phyloP scores from a whole-genome alignment of 441 rosid genomes.

The Cnidoscolus chayamansa region DNA sequence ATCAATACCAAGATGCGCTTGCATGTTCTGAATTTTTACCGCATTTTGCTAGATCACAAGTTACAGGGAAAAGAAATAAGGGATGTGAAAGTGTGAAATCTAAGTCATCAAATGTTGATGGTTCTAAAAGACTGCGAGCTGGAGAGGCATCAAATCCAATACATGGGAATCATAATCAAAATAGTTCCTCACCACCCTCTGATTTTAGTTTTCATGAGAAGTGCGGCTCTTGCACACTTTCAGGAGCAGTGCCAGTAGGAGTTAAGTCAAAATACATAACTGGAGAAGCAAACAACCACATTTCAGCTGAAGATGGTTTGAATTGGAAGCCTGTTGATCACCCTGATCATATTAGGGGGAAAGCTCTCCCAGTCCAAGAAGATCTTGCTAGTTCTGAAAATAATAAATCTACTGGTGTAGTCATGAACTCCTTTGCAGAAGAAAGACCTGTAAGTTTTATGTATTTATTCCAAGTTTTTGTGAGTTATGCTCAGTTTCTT shows the following conservation, averaged over 20 bases:
- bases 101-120: constrained; percentile 27
- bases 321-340: constrained; percentile 21
- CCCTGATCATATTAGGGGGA: constrained; percentile 19
- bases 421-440: constrained; percentile 25
- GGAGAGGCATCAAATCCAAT: constrained; percentile 30
- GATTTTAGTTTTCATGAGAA: constrained; percentile 24
- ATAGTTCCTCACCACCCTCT: constrained; percentile 24
- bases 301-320: constrained; percentile 29
- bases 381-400: constrained; percentile 26
- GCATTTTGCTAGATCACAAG: constrained; percentile 34
- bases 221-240: constrained; percentile 24
- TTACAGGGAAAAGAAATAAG: constrained; percentile 58
- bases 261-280: constrained; percentile 21
- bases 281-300: constrained; percentile 23
- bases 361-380: constrained; percentile 24
- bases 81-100: constrained; percentile 32
- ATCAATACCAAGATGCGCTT: constrained; percentile 24
- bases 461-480: not conserved
- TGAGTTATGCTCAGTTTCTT: not conserved
- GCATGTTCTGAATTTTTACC: constrained; percentile 41
- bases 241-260: constrained; percentile 25
- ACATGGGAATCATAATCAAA: constrained; percentile 19
- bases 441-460: constrained; percentile 36
- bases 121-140: constrained; percentile 42
- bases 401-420: constrained; percentile 23